These are phyloP conservation scores for Colletotrichum agaves DNA, from an alignment of 2,329 filamentous ascomycete species.

Conservation along the genomic window DNA sequence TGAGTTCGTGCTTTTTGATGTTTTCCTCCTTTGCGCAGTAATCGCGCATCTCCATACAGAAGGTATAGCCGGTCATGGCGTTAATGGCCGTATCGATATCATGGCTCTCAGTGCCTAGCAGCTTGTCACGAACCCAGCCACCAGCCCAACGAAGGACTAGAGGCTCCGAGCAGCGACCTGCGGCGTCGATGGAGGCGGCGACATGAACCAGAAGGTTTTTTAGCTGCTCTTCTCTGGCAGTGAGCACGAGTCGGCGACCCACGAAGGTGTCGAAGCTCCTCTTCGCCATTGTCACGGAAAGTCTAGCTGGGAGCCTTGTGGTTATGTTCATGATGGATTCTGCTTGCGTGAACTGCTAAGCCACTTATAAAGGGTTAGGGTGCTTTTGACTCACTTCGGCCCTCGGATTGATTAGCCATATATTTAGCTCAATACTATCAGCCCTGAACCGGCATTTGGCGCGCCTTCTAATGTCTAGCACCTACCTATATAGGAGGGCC, in stretches of 20 bases:
- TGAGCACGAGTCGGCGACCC: slow-evolving; percentile 62
- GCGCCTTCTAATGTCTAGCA: too few species aligned
- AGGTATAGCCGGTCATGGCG: slow-evolving; percentile 82
- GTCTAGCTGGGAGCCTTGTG: too few species aligned
- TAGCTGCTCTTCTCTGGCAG: slow-evolving; percentile 75
- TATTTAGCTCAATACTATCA: too few species aligned
- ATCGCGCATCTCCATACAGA: slow-evolving; percentile 75
- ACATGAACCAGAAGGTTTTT: slow-evolving; percentile 84
- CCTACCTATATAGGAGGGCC: too few species aligned
- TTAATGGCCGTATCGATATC: slow-evolving; percentile 91
- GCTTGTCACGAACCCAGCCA: slow-evolving; percentile 88
- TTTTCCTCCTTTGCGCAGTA: slow-evolving; percentile 73
- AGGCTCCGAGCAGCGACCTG: slow-evolving; percentile 61
- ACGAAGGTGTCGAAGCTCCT: slow-evolving; percentile 34
- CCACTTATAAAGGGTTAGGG: too few species aligned
- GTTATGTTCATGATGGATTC: too few species aligned
- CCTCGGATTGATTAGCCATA: too few species aligned
- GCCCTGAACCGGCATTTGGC: too few species aligned
- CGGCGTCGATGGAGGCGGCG: slow-evolving; percentile 73
- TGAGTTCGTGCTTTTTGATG: slow-evolving; percentile 68
- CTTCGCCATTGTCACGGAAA: slow-evolving; percentile 9
- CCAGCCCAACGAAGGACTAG: slow-evolving; percentile 81
- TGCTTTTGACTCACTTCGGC: too few species aligned
- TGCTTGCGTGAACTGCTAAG: too few species aligned
- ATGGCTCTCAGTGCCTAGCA: slow-evolving; percentile 76